Conservation (phyloP, 1,139 yeast species). For the Spathaspora jeffriesii region DNA sequence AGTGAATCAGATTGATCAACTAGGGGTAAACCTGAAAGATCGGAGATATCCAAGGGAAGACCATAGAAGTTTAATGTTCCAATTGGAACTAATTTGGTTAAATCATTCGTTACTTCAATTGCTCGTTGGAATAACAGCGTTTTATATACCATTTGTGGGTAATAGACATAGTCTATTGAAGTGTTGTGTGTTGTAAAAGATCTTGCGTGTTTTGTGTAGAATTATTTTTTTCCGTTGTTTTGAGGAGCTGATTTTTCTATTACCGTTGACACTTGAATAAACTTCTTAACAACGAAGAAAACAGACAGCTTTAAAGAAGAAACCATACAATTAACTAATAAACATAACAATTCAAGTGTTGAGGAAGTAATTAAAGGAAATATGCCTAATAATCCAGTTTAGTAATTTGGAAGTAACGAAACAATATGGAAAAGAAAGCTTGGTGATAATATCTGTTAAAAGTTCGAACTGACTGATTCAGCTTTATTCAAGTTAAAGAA, state of each 20-base stretch:
- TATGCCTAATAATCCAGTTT: too few species aligned
- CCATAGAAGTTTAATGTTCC: constrained; percentile 48
- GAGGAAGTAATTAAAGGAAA: too few species aligned
- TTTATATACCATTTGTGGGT: background rate
- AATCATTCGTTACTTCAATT: constrained; percentile 38
- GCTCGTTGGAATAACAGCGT: constrained; percentile 11
- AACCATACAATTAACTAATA: too few species aligned
- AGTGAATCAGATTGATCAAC: constrained; percentile 1
- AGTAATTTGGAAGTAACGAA: too few species aligned
- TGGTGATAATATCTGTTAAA: too few species aligned
- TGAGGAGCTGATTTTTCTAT: background rate
- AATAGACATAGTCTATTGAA: background rate
- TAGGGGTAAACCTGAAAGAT: constrained; percentile 25
- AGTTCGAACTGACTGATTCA: too few species aligned
- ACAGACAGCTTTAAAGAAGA: too few species aligned
- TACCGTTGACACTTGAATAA: too few species aligned
- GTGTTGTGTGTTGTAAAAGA: background rate
- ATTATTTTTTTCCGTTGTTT: background rate
- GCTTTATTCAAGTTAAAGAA: too few species aligned
- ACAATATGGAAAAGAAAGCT: too few species aligned
- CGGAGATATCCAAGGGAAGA: constrained; percentile 31
- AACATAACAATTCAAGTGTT: too few species aligned
- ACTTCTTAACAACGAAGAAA: too few species aligned
- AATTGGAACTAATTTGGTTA: constrained; percentile 38
- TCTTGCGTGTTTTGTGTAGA: background rate